Evolutionary conservation across 352 stramenopile genomes (phyloP), one percentile per base, ranked within the genome.

Genomic region (Globisporangium carolinianum): DNA sequence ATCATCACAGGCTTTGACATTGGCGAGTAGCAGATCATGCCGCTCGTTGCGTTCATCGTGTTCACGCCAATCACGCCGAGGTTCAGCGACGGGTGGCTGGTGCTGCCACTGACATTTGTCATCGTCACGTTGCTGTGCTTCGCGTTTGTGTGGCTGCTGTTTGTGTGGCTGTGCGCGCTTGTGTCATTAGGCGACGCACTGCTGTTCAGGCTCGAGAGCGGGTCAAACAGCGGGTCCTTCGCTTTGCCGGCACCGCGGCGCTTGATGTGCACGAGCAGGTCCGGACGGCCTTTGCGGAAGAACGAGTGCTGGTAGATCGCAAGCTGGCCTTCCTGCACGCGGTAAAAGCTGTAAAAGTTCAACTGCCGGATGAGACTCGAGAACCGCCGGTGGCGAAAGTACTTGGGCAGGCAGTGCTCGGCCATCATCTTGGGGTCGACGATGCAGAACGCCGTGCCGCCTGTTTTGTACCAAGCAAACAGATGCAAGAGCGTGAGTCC

Each of bases 311-410:
- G 83, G 68, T 93, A 93, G 55, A 93, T 93, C 6, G 83, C 89
- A 43, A 90, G 65, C 65, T 90, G 82, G 10, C 83, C 83, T 60
- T 93, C 83, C 57, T 89, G 86, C 51, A 96, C 86, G 48, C 89
- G 88, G 67, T 95, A 95, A 52, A 96, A 96, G 69, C 81, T 93
- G 84, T 96, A 96, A 58, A 95, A 96, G 67, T 96, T 96, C 53
- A 96, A 69, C 76, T 96, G 87, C 9, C 87, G 87, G 57, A 96
- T 94, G 17, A 96, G 66, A 57, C 79, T 92, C 42, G 88, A 93
- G 58, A 96, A 95, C 24, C 87, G 78, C 3, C 83, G 80, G 66
- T 96, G 87, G 53, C 87, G 86, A 60, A 96, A 96, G 69, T 96
- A 96, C 72, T 95, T 95, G 45, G 87, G 87, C 24, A 96, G 68